Conservation (phyloP, 805 yeast genomes). For the Hanseniaspora lachancei region DNA sequence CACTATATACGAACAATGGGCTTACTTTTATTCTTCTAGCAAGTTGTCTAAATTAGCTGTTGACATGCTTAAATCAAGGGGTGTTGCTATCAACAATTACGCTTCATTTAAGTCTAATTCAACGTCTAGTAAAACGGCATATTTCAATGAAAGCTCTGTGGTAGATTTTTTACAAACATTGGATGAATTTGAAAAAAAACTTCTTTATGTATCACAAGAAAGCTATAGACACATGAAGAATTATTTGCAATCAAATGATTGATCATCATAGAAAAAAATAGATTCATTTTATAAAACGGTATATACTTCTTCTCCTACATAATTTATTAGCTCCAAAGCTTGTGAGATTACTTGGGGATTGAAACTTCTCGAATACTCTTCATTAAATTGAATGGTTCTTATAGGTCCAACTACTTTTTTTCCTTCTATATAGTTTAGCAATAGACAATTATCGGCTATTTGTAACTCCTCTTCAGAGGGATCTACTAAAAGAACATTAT, state of each 20-base stretch:
- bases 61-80: constrained; percentile 48
- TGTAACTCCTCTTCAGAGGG: constrained; percentile 84
- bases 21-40: constrained; percentile 51
- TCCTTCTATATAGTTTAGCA: constrained; percentile 51
- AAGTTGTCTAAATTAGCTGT: constrained; percentile 41
- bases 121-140: constrained; percentile 22
- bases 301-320: constrained; percentile 51
- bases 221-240: constrained; percentile 33
- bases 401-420: constrained; percentile 63
- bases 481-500: constrained; percentile 53
- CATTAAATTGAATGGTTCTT: constrained; percentile 50
- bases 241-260: constrained; percentile 28
- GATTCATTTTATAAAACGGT: constrained; percentile 29
- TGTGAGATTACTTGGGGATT: constrained; percentile 35
- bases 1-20: constrained; percentile 64
- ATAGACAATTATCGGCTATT: constrained; percentile 71
- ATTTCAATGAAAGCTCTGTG: constrained; percentile 18
- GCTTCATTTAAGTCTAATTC: constrained; percentile 30
- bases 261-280: constrained; percentile 7
- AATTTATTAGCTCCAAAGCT: constrained; percentile 44
- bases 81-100: constrained; percentile 58
- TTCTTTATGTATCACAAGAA: constrained; percentile 43
- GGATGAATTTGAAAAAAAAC: constrained; percentile 61
- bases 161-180: constrained; percentile 43
- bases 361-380: constrained; percentile 40